Conservation (phyloP, 441 rosid species). For the California macrophylla region DNA sequence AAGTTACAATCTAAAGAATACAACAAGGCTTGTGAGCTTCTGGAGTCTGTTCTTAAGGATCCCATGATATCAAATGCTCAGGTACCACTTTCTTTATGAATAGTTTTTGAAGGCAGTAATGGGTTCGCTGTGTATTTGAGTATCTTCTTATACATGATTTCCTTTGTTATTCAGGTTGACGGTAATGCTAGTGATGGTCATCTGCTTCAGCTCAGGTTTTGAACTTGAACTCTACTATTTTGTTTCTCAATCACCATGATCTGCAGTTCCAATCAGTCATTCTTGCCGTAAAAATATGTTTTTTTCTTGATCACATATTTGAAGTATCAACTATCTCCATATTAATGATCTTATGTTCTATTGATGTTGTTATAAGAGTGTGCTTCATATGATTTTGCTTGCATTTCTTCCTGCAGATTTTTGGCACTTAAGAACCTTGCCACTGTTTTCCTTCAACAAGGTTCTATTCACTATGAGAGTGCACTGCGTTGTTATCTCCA, state of each 20-base stretch:
- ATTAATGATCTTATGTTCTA: slow-evolving; percentile 1
- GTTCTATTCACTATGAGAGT: slow-evolving; percentile 66
- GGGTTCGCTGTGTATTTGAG: neutral
- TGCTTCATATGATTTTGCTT: neutral
- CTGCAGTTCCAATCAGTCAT: neutral
- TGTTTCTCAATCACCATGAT: neutral
- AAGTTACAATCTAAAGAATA: slow-evolving; percentile 84
- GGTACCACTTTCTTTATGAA: slow-evolving; percentile 26
- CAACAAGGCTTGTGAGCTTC: slow-evolving; percentile 60
- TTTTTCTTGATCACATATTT: neutral
- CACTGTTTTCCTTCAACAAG: slow-evolving; percentile 83
- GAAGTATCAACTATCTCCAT: neutral
- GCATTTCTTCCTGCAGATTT: slow-evolving; percentile 47
- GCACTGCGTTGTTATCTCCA: slow-evolving; percentile 91
- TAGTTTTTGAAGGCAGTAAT: neutral
- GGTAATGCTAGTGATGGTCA: slow-evolving; percentile 61
- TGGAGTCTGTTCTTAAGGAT: slow-evolving; percentile 77
- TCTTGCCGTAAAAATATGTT: neutral
- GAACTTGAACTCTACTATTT: slow-evolving; percentile 16
- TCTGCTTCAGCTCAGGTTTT: slow-evolving; percentile 79
- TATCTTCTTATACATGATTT: neutral
- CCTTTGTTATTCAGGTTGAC: slow-evolving; percentile 43
- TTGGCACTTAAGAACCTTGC: slow-evolving; percentile 94
- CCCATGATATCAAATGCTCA: slow-evolving; percentile 69
- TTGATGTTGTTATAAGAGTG: neutral